Percentiles rank a stretch among this genome's conserved stretches.
phyloP scores from a whole-genome alignment of 2,329 filamentous ascomycete genomes.

The Dactylellina parvicollis region DNA sequence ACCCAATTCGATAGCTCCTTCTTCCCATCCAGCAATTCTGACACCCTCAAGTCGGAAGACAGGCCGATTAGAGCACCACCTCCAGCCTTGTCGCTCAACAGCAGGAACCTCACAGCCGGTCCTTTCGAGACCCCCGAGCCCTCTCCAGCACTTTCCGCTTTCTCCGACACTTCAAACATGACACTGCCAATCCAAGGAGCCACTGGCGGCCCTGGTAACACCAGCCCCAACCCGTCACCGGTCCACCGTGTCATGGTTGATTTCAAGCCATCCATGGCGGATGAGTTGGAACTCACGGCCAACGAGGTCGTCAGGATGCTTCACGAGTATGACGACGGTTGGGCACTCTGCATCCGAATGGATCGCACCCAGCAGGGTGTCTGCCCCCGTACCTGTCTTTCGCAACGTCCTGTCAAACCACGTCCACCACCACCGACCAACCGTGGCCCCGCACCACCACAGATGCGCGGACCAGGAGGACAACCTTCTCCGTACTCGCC shows the following conservation, averaged over 20 bases:
- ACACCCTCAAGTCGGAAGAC: conserved; percentile 62
- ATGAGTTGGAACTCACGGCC: conserved; percentile 82
- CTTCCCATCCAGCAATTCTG: conserved; percentile 28
- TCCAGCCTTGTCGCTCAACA: conserved; percentile 57
- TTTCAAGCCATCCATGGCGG: conserved; percentile 90
- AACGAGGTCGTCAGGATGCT: conserved; percentile 88
- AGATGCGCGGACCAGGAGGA: conserved; percentile 15
- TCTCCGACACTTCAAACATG: conserved; percentile 52
- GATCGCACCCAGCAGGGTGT: conserved; percentile 94
- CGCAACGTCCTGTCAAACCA: conserved; percentile 88
- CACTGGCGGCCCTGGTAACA: conserved; percentile 13
- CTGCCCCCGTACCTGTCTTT: conserved; percentile 90
- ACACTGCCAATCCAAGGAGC: conserved; percentile 43
- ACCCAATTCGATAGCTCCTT: conserved; percentile 59
- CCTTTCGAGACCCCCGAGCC: conserved; percentile 57
- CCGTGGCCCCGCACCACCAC: conserved; percentile 38
- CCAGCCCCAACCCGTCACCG: conserved; percentile 61
- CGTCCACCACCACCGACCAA: conserved; percentile 64
- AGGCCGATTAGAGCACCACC: conserved; percentile 62
- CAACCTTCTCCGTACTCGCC: conserved; percentile 27
- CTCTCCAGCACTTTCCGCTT: conserved; percentile 53
- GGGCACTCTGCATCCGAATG: conserved; percentile 91
- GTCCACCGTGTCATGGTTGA: conserved; percentile 95
- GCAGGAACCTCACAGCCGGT: conserved; percentile 59
- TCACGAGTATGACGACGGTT: conserved; percentile 97